Percentiles rank a stretch among this genome's conserved stretches.
These are phyloP conservation scores for Podospora didyma DNA, from an alignment of 495 filamentous ascomycete genomes.

Conservation along the genomic window DNA sequence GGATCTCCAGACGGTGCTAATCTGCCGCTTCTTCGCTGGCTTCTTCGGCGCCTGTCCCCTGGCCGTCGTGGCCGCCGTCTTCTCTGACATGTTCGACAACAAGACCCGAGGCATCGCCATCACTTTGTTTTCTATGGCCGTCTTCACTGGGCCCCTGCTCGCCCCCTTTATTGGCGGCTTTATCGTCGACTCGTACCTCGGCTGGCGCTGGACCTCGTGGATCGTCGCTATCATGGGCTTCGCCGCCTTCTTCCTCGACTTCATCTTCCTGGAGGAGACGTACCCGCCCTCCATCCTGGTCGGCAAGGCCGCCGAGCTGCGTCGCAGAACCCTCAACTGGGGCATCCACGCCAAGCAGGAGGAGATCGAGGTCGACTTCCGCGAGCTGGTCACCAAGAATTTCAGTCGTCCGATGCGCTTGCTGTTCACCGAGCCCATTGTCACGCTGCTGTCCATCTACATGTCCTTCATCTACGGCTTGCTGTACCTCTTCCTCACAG, in stretches of 20 bases:
- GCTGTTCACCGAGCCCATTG: constrained; percentile 76
- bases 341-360: constrained; percentile 93
- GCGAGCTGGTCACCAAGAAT: constrained; percentile 77
- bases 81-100: constrained; percentile 86
- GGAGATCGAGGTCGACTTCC: constrained; percentile 82
- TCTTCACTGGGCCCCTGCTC: constrained; percentile 77
- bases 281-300: constrained; percentile 81
- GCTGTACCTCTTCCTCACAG: constrained; percentile 76
- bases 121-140: constrained; percentile 77
- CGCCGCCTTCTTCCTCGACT: constrained; percentile 61
- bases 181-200: constrained; percentile 63
- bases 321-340: constrained; percentile 83
- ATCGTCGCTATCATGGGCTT: constrained; percentile 70
- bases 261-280: constrained; percentile 75
- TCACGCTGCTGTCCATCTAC: constrained; percentile 69
- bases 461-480: constrained; percentile 79
- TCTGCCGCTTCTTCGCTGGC: constrained; percentile 81
- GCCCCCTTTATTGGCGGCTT: constrained; percentile 84
- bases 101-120: constrained; percentile 73
- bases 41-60: constrained; percentile 73
- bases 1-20: constrained; percentile 76
- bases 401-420: constrained; percentile 76
- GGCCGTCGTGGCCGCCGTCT: constrained; percentile 80
- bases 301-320: constrained; percentile 70
- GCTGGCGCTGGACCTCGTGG: constrained; percentile 88